Evolutionary conservation across 208 protist species (phyloP), one percentile per base, ranked within the genome.

Genomic region (Trypanosoma avium): DNA sequence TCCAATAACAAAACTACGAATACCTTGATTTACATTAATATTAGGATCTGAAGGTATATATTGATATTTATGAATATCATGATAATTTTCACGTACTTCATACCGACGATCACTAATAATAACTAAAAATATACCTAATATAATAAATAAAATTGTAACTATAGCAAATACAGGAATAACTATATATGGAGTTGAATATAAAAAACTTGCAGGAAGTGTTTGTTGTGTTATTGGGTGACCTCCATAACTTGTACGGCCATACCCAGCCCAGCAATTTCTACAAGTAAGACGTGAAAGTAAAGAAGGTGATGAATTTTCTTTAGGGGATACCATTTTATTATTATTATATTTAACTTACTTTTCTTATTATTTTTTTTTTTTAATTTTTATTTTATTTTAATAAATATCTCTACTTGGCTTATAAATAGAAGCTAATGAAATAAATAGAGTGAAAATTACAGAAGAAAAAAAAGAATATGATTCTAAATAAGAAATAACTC

Each of bases 171-270:
- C 36, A 22, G 73, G 70, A 12, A 93, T 72, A 30, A 88, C 72
- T 13, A 77, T 26, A 35, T 77, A 75, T 19, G 81, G 79, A 10
- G 77, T 76, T 22, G 66, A 50, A 66, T 90, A 87, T 64, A 76
- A 60, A 56, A 85, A 91, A 64, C 61, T 54, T 32, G 77, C 70
- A 8, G 87, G 87, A 46, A 93, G 59, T 22, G 87, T 93, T 59
- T 93, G 87, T 73, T 93, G 87, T 17, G 71, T 48, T 12, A 93
- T 59, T 1, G 87, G 87, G 61, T 84, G 74, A 21, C 87, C 87
- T 12, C 87, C 87, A 72, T 90, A 89, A 36, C 81, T 73, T n/a
- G 82, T 90, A 38, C 77, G 75, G 43, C 86, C 86, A 61, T 92
- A 77, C 13, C 19, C 71, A 42, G 5, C 66, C 69, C 26, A 88